Evolutionary conservation across 345 rosid species (phyloP), one percentile per base, ranked within the genome.

Genomic region (Balakata baccata): DNA sequence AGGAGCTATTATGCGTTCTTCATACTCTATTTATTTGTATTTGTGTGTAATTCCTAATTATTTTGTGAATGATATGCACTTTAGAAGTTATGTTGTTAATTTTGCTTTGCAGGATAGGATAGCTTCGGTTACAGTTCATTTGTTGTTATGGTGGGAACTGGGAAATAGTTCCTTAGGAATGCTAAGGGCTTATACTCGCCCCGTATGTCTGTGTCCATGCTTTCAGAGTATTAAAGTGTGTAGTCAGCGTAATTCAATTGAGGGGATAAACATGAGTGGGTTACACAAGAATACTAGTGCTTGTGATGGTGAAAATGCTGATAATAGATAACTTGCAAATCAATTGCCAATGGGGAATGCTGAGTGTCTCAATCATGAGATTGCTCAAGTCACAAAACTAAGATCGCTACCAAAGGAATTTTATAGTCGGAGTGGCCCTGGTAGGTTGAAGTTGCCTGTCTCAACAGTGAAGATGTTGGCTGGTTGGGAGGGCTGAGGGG

Each of bases 401-500:
- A 86, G 87, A 62, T 86, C 94, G 11, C 45, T 20, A 10, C 91
- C 93, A 25, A 79, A 84, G 75, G 75, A 70, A 64, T 75, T 52
- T 64, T 65, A 86, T 38, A 54, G 80, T 64, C 72, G 75, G 68
- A 51, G 56, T 50, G 47, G 29, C 3, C 78, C 80, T 20, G 83
- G 82, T 2, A 71, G 74, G 70, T 17, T 49, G 67, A 81, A 71
- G 63, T 70, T 75, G 53, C 85, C 85, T 11, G 89, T 89, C 71
- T 84, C 91, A 3, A 82, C 90, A 0, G 72, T 85, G 57, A 85
- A 84, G 69, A 86, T 89, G 91, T 80, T 89, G 88, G 85, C 71
- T 54, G 89, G 88, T 39, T 81, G 94, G 70, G 94, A 89, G n/a
- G n/a, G n/a, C n/a, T n/a, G n/a, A n/a, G 74, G 76, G 83, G 58